Percentiles rank a stretch among this genome's conserved stretches.
phyloP scores from a whole-genome alignment of 441 rosid species.

The Pelargonium cotyledonis region DNA sequence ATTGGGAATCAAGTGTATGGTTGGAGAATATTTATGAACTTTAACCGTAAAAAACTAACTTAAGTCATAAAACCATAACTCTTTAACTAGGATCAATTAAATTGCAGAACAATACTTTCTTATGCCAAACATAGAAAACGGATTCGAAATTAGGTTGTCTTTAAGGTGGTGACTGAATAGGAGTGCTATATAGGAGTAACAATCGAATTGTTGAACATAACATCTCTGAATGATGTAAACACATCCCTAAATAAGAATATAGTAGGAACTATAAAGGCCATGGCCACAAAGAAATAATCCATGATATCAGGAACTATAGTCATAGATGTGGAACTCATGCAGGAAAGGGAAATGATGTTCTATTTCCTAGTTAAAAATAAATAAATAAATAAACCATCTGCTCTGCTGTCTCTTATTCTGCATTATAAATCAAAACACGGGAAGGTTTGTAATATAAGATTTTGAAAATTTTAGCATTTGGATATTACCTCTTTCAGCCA shows the following conservation, averaged over 20 bases:
- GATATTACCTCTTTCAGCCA: slow-evolving; percentile 86
- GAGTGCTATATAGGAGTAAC: neutral
- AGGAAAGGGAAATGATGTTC: neutral
- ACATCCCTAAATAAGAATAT: neutral
- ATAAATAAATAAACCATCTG: too few species aligned
- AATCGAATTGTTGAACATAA: neutral
- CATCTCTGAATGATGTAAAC: neutral
- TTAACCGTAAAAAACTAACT: too few species aligned
- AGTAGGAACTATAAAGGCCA: neutral
- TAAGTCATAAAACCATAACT: neutral
- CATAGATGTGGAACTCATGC: neutral
- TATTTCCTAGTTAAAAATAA: neutral
- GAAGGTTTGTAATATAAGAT: neutral
- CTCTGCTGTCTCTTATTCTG: neutral
- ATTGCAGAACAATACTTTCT: neutral
- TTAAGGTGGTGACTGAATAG: neutral
- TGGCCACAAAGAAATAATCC: neutral
- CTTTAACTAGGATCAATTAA: neutral
- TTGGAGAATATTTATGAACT: too few species aligned
- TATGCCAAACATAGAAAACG: neutral
- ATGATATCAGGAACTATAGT: neutral
- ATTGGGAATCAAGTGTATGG: too few species aligned
- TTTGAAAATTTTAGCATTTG: neutral
- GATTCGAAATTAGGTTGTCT: neutral
- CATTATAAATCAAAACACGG: neutral